Percentiles rank a stretch among this genome's conserved stretches.
Conservation (phyloP, 208 protist genomes). For the Wallacemonas sp. region DNA sequence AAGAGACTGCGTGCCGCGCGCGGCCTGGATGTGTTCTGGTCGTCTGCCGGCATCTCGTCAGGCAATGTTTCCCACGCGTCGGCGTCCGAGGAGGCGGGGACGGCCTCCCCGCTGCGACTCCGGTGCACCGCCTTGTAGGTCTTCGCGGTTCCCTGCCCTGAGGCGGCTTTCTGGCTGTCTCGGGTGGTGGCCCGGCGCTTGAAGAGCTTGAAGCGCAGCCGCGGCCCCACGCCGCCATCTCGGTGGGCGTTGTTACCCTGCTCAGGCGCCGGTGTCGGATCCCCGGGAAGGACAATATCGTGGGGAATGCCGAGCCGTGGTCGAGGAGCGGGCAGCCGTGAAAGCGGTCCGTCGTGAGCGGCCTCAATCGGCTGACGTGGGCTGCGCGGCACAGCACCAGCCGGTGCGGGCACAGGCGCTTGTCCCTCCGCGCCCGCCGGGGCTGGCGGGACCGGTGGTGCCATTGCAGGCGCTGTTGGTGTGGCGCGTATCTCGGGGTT, state of each 20-base stretch:
- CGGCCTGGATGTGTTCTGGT: neutral
- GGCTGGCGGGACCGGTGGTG: no score
- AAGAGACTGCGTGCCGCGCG: neutral
- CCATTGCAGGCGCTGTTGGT: no score
- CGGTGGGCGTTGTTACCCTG: no score
- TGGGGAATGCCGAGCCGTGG: neutral
- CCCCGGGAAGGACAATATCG: neutral
- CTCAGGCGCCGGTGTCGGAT: no score
- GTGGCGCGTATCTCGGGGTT: neutral
- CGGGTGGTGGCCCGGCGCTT: neutral
- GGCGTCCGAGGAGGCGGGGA: neutral
- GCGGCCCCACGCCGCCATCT: no score
- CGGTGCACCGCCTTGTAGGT: neutral
- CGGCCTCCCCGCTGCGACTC: neutral
- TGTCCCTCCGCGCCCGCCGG: neutral
- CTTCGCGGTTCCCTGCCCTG: neutral
- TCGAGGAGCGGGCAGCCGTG: neutral
- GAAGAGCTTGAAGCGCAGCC: slow-evolving; percentile 5
- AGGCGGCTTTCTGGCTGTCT: neutral
- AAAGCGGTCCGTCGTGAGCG: neutral
- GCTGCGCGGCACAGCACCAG: neutral
- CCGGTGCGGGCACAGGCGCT: neutral
- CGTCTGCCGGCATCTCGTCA: no score
- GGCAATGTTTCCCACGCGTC: slow-evolving; percentile 2
- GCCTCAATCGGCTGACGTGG: neutral